These are phyloP conservation scores for Erigeron canadensis DNA, from an alignment of 129 eudicot species.

Conservation along the genomic window DNA sequence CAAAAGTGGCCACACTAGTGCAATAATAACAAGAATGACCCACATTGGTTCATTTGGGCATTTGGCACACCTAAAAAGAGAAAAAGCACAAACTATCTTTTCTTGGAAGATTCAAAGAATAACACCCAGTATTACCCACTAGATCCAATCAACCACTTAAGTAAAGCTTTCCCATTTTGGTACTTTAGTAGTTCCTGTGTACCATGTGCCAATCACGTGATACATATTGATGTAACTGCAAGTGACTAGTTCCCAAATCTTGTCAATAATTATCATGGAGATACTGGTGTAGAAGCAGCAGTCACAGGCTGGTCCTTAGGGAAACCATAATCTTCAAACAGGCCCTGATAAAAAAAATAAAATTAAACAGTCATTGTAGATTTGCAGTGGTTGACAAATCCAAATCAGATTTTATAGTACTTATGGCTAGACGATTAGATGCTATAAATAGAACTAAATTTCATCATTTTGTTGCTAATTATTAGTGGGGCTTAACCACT, in stretches of 20 bases:
- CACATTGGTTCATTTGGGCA: constrained; percentile 17
- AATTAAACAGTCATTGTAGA: background rate
- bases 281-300: constrained; percentile 35
- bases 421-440: background rate
- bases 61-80: constrained; percentile 17
- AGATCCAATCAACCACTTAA: constrained; percentile 16
- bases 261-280: constrained; percentile 35
- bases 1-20: background rate
- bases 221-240: constrained; percentile 4
- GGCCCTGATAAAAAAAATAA: constrained; percentile 53
- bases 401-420: background rate
- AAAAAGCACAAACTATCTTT: constrained; percentile 9
- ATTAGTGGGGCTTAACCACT: background rate
- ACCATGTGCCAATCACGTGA: constrained; percentile 39
- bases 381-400: background rate
- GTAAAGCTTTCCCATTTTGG: constrained; percentile 7
- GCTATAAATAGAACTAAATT: background rate
- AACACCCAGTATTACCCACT: constrained; percentile 19
- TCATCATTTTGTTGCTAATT: background rate
- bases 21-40: constrained; percentile 1
- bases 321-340: constrained; percentile 77
- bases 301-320: constrained; percentile 46
- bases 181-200: constrained; percentile 1
- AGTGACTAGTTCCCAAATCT: constrained; percentile 6
- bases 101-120: constrained; percentile 20